Percentiles rank a stretch among this genome's conserved stretches.
Conservation (phyloP, 2,329 filamentous ascomycete genomes). For the Aspergillus aculeatinus region DNA sequence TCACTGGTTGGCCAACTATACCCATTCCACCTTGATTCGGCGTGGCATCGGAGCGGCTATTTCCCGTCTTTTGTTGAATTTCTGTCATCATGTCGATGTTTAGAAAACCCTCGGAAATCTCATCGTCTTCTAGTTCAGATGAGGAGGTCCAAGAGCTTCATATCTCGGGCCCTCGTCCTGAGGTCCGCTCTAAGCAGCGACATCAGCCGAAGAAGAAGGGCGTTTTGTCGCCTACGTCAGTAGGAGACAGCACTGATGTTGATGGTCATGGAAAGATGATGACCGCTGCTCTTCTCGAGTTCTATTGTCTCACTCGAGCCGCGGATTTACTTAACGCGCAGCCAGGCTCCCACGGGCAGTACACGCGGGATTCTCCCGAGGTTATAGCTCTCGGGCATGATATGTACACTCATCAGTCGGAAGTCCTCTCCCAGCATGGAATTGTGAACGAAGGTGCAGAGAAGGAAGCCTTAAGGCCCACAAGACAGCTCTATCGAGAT, state of each 20-base stretch:
- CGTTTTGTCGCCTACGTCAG: conserved; percentile 2
- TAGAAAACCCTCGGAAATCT: conserved; percentile 38
- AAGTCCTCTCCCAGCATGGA: conserved; percentile 43
- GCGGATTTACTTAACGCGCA: conserved; percentile 46
- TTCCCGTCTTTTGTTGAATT: not conserved
- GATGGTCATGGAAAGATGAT: conserved; percentile 43
- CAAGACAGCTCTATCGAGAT: conserved; percentile 44
- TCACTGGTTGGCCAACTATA: conserved; percentile 1
- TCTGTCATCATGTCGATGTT: conserved; percentile 40
- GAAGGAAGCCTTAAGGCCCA: conserved; percentile 37
- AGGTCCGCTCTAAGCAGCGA: not conserved
- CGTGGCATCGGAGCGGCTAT: not conserved
- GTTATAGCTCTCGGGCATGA: conserved; percentile 42
- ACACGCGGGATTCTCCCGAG: conserved; percentile 44
- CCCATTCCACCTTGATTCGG: not conserved
- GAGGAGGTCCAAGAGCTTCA: conserved; percentile 19
- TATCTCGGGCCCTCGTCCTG: not conserved
- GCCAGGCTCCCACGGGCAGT: conserved; percentile 33
- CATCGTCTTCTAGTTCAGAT: conserved; percentile 36
- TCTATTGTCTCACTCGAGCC: conserved; percentile 46
- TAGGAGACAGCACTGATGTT: conserved; percentile 22
- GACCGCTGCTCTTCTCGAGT: conserved; percentile 47
- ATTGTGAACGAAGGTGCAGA: conserved; percentile 41
- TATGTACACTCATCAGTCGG: conserved; percentile 44
- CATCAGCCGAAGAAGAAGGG: conserved; percentile 3